Percentiles rank a stretch among this genome's conserved stretches.
Evolutionary conservation across 495 filamentous ascomycete species (phyloP).

Genomic region (Lichina pygmaea): DNA sequence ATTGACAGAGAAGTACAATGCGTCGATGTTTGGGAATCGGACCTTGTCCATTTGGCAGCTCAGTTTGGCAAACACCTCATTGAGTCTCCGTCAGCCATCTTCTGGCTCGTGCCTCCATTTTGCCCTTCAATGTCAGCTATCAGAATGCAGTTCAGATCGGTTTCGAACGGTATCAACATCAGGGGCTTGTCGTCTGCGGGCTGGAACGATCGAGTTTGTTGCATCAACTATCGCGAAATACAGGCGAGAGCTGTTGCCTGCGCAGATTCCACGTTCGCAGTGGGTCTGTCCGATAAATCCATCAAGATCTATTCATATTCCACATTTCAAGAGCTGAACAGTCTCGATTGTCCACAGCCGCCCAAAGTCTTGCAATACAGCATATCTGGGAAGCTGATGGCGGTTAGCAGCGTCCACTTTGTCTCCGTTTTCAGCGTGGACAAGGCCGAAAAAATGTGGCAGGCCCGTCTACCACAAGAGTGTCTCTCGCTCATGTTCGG

Average conservation of each 20-base stretch:
- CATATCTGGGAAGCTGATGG: no score
- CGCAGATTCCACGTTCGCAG: conserved; percentile 7
- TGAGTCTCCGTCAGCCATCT: conserved; percentile 9
- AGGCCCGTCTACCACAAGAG: no score
- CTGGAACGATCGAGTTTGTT: conserved; percentile 12
- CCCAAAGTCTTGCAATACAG: not conserved
- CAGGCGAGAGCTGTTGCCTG: conserved; percentile 8
- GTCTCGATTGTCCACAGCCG: not conserved
- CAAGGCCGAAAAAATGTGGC: no score
- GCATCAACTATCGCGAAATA: conserved; percentile 6
- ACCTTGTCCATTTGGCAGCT: conserved; percentile 8
- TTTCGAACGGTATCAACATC: not conserved
- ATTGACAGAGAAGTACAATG: conserved; percentile 4
- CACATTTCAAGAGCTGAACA: not conserved
- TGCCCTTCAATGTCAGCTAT: conserved; percentile 13
- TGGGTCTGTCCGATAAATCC: conserved; percentile 5
- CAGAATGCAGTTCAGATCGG: conserved; percentile 4
- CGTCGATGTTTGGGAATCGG: conserved; percentile 9
- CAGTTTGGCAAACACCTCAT: conserved; percentile 10
- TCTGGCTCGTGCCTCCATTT: conserved; percentile 11
- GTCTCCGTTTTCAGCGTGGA: no score
- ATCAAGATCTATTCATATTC: conserved; percentile 1
- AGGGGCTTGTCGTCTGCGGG: conserved; percentile 6
- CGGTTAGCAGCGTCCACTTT: no score
- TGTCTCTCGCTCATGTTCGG: no score